A percentile compares a stretch with the other conserved stretches of the same genome.
These are phyloP conservation scores for Aphanomyces euteiches DNA, from an alignment of 352 stramenopile species.

Conservation along the genomic window DNA sequence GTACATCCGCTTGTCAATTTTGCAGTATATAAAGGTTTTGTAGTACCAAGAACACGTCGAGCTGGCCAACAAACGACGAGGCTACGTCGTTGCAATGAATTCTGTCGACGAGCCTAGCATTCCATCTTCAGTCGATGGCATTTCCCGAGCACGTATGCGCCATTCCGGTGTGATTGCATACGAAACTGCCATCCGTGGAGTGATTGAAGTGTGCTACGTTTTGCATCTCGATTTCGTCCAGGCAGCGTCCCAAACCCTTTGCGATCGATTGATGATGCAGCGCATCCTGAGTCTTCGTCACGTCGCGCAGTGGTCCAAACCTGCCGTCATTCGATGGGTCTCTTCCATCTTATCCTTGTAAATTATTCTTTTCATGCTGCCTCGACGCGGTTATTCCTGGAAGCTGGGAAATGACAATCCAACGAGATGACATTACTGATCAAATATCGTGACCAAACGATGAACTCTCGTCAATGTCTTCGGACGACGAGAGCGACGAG, in stretches of 20 bases:
- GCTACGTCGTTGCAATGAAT: slow-evolving; percentile 66
- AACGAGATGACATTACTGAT: not conserved
- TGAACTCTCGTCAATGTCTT: not conserved
- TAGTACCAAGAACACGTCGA: not conserved
- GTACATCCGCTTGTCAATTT: slow-evolving; percentile 57
- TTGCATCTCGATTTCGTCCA: slow-evolving; percentile 80
- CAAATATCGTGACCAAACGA: not conserved
- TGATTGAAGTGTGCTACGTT: slow-evolving; percentile 78
- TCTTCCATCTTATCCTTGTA: slow-evolving; percentile 5
- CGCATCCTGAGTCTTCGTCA: not conserved
- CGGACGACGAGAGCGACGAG: not conserved
- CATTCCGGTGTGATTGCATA: slow-evolving; percentile 72
- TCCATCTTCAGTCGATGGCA: slow-evolving; percentile 60
- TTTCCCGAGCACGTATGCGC: slow-evolving; percentile 72
- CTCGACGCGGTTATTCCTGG: not conserved
- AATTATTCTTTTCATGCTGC: not conserved
- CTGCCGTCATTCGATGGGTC: not conserved
- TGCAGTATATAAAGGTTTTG: slow-evolving; percentile 25
- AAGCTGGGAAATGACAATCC: not conserved
- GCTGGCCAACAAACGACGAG: slow-evolving; percentile 23
- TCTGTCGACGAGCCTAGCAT: slow-evolving; percentile 73
- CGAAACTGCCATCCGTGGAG: slow-evolving; percentile 59
- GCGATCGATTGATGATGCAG: slow-evolving; percentile 1
- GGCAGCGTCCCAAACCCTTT: not conserved
- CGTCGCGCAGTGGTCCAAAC: not conserved